Evolutionary conservation across 169 alveolate genomes (phyloP).

Genomic region (Plasmodium fragile): DNA sequence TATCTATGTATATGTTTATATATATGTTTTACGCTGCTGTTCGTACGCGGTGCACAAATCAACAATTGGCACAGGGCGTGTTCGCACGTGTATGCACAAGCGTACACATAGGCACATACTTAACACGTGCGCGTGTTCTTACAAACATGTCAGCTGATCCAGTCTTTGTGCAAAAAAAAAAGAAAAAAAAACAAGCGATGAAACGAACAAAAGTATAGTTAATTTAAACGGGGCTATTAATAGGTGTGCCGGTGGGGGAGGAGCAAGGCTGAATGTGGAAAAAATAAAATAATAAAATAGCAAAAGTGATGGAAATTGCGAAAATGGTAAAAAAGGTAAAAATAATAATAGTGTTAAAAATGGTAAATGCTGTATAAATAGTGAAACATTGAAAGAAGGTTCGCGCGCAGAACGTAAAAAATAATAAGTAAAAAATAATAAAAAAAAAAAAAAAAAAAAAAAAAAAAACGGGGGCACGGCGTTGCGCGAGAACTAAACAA

Average conservation of each 20-base stretch:
- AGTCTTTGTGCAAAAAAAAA: neutral
- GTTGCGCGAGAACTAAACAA: neutral
- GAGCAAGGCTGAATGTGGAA: neutral
- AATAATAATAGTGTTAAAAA: neutral
- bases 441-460: neutral
- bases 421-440: neutral
- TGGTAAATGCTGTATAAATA: neutral
- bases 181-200: neutral
- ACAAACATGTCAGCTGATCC: conserved; percentile 3
- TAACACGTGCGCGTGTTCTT: neutral
- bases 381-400: neutral
- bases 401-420: neutral
- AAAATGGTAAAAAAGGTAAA: neutral
- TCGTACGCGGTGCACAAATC: neutral
- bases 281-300: neutral
- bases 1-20: neutral
- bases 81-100: neutral
- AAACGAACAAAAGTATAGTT: neutral
- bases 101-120: neutral
- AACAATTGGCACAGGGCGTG: neutral
- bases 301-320: neutral
- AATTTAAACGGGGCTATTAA: neutral
- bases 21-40: neutral
- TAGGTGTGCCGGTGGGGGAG: neutral
- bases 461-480: neutral